These are phyloP conservation scores for Daedaleopsis sinensis DNA, from an alignment of 768 basidiomycete genomes.

Conservation along the genomic window DNA sequence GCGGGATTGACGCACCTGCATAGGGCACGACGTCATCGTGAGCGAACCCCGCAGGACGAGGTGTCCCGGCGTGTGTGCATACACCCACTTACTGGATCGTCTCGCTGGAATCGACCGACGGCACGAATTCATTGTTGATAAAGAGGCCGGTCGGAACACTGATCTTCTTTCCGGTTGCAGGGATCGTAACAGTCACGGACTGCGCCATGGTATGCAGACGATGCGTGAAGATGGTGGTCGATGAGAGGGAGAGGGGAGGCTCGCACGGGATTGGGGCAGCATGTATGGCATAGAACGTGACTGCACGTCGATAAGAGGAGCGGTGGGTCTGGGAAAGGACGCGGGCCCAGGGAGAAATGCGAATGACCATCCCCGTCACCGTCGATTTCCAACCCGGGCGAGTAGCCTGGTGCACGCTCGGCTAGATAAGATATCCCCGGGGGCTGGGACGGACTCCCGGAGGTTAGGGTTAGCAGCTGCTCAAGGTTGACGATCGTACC, in stretches of 20 bases:
- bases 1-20: conserved; percentile 77
- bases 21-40: neutral
- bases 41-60: neutral
- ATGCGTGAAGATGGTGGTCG: conserved; percentile 9
- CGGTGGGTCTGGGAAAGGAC: neutral
- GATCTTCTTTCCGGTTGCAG: conserved; percentile 40
- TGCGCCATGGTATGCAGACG: conserved; percentile 23
- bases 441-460: neutral
- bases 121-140: conserved; percentile 88
- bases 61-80: too few species aligned
- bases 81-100: conserved; percentile 64
- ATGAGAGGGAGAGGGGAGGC: neutral
- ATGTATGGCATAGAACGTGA: neutral
- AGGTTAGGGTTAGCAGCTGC: conserved; percentile 7
- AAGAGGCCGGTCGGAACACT: conserved; percentile 82
- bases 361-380: conserved; percentile 1
- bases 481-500: conserved; percentile 11
- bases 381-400: too few species aligned
- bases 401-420: neutral
- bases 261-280: neutral
- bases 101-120: conserved; percentile 70
- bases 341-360: neutral
- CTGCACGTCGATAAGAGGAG: conserved; percentile 9
- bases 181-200: conserved; percentile 28
- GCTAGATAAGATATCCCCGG: neutral